These are phyloP conservation scores for Triangularia setosa DNA, from an alignment of 2,329 filamentous ascomycete species.

Conservation along the genomic window DNA sequence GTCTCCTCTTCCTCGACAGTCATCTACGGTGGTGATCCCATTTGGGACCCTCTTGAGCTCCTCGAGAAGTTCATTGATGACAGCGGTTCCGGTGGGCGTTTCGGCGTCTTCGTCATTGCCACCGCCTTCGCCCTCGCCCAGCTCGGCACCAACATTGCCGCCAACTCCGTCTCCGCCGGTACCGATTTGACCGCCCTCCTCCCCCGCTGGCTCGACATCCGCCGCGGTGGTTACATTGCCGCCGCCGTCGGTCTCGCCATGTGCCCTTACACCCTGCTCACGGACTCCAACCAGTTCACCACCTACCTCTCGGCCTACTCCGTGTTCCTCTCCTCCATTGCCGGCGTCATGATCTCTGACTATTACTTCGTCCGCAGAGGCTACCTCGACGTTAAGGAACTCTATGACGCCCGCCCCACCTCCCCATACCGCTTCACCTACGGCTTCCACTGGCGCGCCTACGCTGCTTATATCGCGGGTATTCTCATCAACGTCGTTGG, in stretches of 20 bases:
- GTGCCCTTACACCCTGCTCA: constrained; percentile 80
- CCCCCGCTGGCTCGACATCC: constrained; percentile 77
- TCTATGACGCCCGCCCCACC: constrained; percentile 67
- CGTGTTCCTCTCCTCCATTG: constrained; percentile 90
- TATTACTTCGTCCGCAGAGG: constrained; percentile 84
- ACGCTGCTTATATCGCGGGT: constrained; percentile 74
- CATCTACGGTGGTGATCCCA: constrained; percentile 59
- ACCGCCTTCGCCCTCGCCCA: constrained; percentile 72
- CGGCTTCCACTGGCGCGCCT: constrained; percentile 80
- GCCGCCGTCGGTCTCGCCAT: constrained; percentile 76
- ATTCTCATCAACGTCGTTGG: constrained; percentile 90
- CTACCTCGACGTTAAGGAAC: constrained; percentile 71
- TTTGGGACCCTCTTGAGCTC: constrained; percentile 71
- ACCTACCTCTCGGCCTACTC: constrained; percentile 90
- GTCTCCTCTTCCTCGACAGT: constrained; percentile 69
- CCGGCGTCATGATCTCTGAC: constrained; percentile 83
- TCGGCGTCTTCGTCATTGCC: constrained; percentile 72
- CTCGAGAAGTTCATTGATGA: constrained; percentile 65
- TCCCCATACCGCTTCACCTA: constrained; percentile 70
- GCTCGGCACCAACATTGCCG: constrained; percentile 81
- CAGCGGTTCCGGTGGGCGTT: constrained; percentile 63
- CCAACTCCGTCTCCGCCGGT: constrained; percentile 79
- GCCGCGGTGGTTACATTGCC: constrained; percentile 82
- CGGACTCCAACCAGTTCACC: constrained; percentile 74
- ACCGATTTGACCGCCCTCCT: constrained; percentile 79